Evolutionary conservation across 2,329 filamentous ascomycete genomes (phyloP), one percentile per base, ranked within the genome.

Genomic region (Fusarium poae): DNA sequence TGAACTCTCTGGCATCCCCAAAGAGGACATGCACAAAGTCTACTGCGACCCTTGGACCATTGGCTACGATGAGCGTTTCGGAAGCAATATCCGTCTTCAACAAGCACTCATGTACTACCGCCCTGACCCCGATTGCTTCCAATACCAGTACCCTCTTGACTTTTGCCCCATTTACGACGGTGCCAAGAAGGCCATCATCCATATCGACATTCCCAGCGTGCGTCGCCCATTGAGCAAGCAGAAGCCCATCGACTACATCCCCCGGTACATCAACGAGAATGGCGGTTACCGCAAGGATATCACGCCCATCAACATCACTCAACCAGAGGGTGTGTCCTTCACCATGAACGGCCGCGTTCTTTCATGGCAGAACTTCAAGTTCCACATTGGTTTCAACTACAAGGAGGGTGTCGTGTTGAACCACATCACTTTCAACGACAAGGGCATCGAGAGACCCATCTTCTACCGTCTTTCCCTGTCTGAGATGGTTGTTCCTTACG

Each of bases 1-100:
- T 75, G 87, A 86, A 9, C 86, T 97, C 62, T 87, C 93, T 62
- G 94, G 94, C 2, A 92, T 97, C 63, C 88, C 92, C 15, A 85
- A 85, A 58, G 86, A 92, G 71, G 92, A 97, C 64, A 97, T 97
- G 94, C 83, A 96, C 83, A 97, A 97, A 81, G 92, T 97, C 48
- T 97, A 97, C 82, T 97, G 94, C 79, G 94, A 97, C 77, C 93
- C 93, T 13, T 97, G 94, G 94, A 97, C 94, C 1, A 97, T 97
- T 79, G 94, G 94, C 49, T 97, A 93, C 77, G 94, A 97, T 74
- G 92, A 97, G 81, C 90, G 94, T 44, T 96, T 94, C 74, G 94
- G 94, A 65, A 95, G 82, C 77, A 84, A 84, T 43, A 84, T 93
- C 43, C 89, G 94, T 56, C 87, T 97, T 6, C 94, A 97, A 80